Conservation (phyloP, 805 yeast species). For the Saccharomycopsis babjevae region DNA sequence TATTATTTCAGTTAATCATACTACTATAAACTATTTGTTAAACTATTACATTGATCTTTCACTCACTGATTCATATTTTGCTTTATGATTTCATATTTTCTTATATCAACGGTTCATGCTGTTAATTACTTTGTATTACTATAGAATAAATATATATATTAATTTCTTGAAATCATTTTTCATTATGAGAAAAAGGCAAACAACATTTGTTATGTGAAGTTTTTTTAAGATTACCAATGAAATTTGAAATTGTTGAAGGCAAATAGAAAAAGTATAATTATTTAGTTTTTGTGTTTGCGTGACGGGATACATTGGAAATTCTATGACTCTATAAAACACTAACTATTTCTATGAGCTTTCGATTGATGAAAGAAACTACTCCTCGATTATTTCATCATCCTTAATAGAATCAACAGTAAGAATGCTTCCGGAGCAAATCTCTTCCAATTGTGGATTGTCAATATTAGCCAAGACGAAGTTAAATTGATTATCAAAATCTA, state of each 20-base stretch:
- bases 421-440: background rate
- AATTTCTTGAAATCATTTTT: too few relatives aligned
- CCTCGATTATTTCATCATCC: background rate
- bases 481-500: conserved; percentile 26
- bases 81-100: background rate
- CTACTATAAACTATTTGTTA: background rate
- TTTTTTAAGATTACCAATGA: too few relatives aligned
- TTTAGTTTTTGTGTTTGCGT: too few relatives aligned
- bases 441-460: conserved; percentile 19
- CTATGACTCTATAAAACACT: too few relatives aligned
- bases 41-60: background rate
- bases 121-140: background rate
- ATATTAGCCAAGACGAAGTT: conserved; percentile 24
- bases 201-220: too few relatives aligned
- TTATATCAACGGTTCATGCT: background rate
- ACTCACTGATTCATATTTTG: background rate
- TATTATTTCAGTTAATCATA: background rate
- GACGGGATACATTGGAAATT: too few relatives aligned
- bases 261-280: too few relatives aligned
- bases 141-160: background rate
- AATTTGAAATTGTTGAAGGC: too few relatives aligned
- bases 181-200: too few relatives aligned
- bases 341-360: background rate
- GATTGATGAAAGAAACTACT: background rate
- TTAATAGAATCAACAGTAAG: background rate